Percentiles rank a stretch among this genome's conserved stretches.
Conservation (phyloP, 139 green algal genomes). For the Astrephomene gubernaculifera region DNA sequence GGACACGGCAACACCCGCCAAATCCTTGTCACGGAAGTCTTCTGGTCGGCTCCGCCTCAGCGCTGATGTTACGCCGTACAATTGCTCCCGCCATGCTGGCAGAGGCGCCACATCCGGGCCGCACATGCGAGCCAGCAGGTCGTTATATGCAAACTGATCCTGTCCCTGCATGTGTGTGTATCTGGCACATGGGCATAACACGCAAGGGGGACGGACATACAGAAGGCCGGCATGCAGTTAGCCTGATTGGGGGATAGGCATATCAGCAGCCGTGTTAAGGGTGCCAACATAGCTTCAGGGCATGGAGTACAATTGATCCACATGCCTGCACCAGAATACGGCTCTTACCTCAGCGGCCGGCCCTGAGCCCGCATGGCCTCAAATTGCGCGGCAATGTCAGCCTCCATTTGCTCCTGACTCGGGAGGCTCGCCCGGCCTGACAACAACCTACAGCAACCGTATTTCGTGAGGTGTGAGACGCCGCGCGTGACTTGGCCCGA, state of each 20-base stretch:
- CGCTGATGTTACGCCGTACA: not conserved
- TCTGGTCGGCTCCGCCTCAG: conserved; percentile 11
- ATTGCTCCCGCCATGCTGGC: conserved; percentile 44
- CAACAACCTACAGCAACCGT: conserved; percentile 45
- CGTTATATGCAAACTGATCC: conserved; percentile 68
- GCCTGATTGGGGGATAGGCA: too few species aligned
- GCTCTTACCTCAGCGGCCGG: conserved; percentile 21
- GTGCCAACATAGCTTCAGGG: too few species aligned
- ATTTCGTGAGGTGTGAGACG: not conserved
- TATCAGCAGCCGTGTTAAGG: too few species aligned
- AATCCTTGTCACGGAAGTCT: not conserved
- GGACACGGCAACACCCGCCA: not conserved
- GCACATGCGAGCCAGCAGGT: conserved; percentile 42
- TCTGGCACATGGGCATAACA: not conserved
- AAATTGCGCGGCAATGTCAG: conserved; percentile 35
- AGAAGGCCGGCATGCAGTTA: too few species aligned
- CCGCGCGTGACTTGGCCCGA: too few species aligned
- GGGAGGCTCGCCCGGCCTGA: conserved; percentile 56
- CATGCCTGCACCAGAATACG: too few species aligned
- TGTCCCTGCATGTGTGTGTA: conserved; percentile 49
- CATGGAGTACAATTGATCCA: too few species aligned
- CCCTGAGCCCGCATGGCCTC: not conserved
- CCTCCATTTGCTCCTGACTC: conserved; percentile 44
- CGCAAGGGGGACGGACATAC: not conserved
- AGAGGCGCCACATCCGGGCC: conserved; percentile 40